Base-by-base conservation (phyloP, 768 basidiomycete genomes). In the Trametes cubensis region DNA sequence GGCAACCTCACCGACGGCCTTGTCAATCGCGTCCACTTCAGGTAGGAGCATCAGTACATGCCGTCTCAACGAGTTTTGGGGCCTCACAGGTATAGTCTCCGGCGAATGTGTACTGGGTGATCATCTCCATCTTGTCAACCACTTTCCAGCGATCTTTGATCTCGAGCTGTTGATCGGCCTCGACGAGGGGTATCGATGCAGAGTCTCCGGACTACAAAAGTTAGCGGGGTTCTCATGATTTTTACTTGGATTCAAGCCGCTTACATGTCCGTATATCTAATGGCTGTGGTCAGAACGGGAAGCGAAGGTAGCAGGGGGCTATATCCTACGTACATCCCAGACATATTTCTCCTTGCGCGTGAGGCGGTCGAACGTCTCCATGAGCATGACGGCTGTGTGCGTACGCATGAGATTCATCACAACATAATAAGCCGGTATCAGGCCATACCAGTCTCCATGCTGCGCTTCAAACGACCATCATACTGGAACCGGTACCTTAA, bases 401-500 rank as follows among this genome's bases (percentile, higher is more conserved):
- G 7, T 20, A 52, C 41, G 34, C 25, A 63, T 34, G 6, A 34
- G 10, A 2, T 34, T 34, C 6, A 11, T 11, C 10, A 7, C 34
- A 11, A 11, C 2, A 4, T 7, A 2, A 10, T 18, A 18, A 50
- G 13, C 13, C 23, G 21, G 17, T 3, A n/a, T 2, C 4, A 21
- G 28, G 28, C 28, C 70, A 28, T 64, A 85, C 86, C 86, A 55
- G 87, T 87, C 71, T 89, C 86, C 74, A 85, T 76, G 69, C 83
- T 86, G 60, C 86, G 73, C 64, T 83, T 78, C 65, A 89, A 68
- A 2, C 87, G 83, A 6, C 85, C 86, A 69, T 89, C 87, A 57
- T 87, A 85, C 62, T 89, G 87, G 76, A 89, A 89, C 5, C 87
- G 86, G 69, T 87, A 88, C 83, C 84, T 85, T 57, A 17, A 51